Base-by-base conservation (phyloP, 176 grass and related monocot species). In the Chrysopogon serrulatus region DNA sequence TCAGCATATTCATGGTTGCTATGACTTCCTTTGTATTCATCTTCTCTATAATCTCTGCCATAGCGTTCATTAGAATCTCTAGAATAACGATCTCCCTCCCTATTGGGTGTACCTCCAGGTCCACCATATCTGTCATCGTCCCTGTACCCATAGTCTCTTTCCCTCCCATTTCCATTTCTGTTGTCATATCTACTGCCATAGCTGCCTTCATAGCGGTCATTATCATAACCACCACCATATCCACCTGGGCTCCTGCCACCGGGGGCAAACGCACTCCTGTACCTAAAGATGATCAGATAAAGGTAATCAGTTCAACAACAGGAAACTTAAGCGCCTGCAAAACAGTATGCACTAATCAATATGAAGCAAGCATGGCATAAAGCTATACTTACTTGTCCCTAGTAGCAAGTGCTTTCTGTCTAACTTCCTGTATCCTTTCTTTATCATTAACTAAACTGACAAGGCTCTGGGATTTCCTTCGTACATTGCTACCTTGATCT, bases 371-470 rank as follows among this genome's bases (percentile, higher is more conserved):
- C 32, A 69, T n/a, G 73, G 35, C 3, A 23, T 27, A 18, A 74
- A 79, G 18, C 56, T 68, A 40, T 32, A 86, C 90, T 92, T 72
- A 99, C 96, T 99, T 99, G 76, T 99, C 93, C 78, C 83, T 81
- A 33, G 90, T 99, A 51, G 90, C 83, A 47, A 91, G 87, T 37
- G 93, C 93, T 94, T 99, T 99, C 88, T 99, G 87, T 71, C 96
- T 84, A 80, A 94, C 93, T 91, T 99, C 96, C 59, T 92, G 93
- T 81, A 96, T 87, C 76, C 96, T 96, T 89, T 99, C 96, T 86
- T 99, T 99, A 59, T 99, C 94, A 79, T 92, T 99, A 80, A 99
- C 93, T 77, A 99, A 94, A 91, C 85, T 84, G 83, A 99, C 89
- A 39, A 99, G 93, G 40, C 87, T 92, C 78, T 96, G 96, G 13